Percentiles rank a stretch among this genome's conserved stretches.
Conservation (phyloP, 208 protist species). For the Leishmania major region DNA sequence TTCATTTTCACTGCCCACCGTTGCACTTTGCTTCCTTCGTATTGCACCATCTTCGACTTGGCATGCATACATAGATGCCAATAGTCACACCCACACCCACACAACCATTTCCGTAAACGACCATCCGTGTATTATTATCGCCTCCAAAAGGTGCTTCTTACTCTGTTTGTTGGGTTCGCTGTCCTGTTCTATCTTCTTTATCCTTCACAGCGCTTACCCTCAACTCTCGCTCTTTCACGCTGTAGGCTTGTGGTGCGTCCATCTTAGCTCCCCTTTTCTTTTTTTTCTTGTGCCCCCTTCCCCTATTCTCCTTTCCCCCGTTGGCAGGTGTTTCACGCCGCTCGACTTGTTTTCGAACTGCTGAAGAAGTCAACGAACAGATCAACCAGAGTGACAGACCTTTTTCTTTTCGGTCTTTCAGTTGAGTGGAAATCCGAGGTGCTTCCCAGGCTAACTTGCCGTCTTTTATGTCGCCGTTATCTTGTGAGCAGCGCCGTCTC, state of each 20-base stretch:
- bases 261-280: background rate
- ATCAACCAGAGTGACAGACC: background rate
- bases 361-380: background rate
- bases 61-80: background rate
- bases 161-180: background rate
- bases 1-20: background rate
- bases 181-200: background rate
- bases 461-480: constrained; percentile 1
- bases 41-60: background rate
- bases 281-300: background rate
- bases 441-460: background rate
- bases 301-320: background rate
- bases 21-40: background rate
- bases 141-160: background rate
- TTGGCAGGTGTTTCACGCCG: background rate
- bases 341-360: background rate
- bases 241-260: background rate
- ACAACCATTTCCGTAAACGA: background rate
- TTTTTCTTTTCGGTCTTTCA: constrained; percentile 9
- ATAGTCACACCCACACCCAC: background rate
- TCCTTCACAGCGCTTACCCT: background rate
- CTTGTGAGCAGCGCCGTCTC: background rate
- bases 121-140: background rate
- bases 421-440: background rate
- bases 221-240: background rate